phyloP scores from a whole-genome alignment of 495 filamentous ascomycete genomes.

The Recurvomyces mirabilis region DNA sequence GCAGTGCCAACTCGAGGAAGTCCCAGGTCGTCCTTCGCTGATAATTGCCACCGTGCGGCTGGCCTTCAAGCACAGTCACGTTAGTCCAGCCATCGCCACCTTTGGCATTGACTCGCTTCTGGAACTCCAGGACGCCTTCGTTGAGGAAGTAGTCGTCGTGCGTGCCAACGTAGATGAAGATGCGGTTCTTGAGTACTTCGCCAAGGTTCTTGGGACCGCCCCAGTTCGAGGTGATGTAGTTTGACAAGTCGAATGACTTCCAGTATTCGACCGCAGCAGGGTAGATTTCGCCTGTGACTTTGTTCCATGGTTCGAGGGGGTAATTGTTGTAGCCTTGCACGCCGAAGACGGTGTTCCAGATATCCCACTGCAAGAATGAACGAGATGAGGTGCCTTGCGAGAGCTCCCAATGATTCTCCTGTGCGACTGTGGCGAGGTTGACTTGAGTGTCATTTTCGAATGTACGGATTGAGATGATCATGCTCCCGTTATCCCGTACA shows the following conservation, averaged over 20 bases:
- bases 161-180: constrained; percentile 20
- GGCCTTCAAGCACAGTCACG: constrained; percentile 10
- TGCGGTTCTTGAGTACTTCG: constrained; percentile 9
- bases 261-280: constrained; percentile 18
- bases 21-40: constrained; percentile 6
- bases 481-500: constrained; percentile 1
- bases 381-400: constrained; percentile 15
- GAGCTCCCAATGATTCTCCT: constrained; percentile 23
- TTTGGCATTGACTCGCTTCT: constrained; percentile 5
- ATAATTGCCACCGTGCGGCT: constrained; percentile 18
- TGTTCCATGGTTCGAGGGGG: constrained; percentile 22
- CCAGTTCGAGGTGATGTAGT: constrained; percentile 17
- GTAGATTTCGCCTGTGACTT: constrained; percentile 23
- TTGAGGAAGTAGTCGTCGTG: constrained; percentile 21
- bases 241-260: constrained; percentile 17
- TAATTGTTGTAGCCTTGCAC: constrained; percentile 20
- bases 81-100: constrained; percentile 20
- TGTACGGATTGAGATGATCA: constrained; percentile 8
- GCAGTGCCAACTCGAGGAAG: constrained; percentile 17
- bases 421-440: constrained; percentile 9
- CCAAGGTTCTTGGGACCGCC: constrained; percentile 13
- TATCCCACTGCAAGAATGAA: constrained; percentile 19
- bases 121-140: constrained; percentile 18
- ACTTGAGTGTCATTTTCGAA: constrained; percentile 10
- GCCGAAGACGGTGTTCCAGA: constrained; percentile 23